Percentiles rank a stretch among this genome's conserved stretches.
Conservation (phyloP, 495 filamentous ascomycete genomes). For the Penicillium robsamsonii region DNA sequence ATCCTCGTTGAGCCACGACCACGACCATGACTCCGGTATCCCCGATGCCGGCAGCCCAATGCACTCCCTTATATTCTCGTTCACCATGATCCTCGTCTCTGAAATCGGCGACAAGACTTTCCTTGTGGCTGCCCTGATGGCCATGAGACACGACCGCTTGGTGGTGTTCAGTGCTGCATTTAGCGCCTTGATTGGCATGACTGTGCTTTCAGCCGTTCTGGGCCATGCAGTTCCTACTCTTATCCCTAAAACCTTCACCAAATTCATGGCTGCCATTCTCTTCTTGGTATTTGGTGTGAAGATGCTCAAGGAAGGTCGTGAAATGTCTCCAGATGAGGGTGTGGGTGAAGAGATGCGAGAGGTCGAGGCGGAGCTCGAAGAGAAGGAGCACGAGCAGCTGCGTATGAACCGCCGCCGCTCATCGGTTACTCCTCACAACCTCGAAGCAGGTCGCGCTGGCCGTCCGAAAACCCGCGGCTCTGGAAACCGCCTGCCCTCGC, state of each 20-base stretch:
- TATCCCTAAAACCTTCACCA: slow-evolving; percentile 84
- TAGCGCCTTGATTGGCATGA: slow-evolving; percentile 86
- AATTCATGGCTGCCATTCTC: slow-evolving; percentile 75
- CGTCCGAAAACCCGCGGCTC: slow-evolving; percentile 46
- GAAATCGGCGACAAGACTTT: slow-evolving; percentile 99
- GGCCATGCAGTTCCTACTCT: slow-evolving; percentile 91
- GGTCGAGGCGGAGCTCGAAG: slow-evolving; percentile 90
- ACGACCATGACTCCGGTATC: slow-evolving; percentile 36
- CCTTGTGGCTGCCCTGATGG: slow-evolving; percentile 95
- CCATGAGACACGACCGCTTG: slow-evolving; percentile 93
- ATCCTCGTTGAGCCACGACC: slow-evolving; percentile 2
- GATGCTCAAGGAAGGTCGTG: slow-evolving; percentile 82
- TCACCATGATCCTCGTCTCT: slow-evolving; percentile 97
- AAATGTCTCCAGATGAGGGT: slow-evolving; percentile 83
- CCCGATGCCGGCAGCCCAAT: slow-evolving; percentile 71
- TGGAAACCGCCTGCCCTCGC: slow-evolving; percentile 51
- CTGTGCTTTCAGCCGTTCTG: slow-evolving; percentile 90
- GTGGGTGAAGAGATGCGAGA: slow-evolving; percentile 95
- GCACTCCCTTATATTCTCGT: slow-evolving; percentile 87
- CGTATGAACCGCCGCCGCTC: slow-evolving; percentile 54
- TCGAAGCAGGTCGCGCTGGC: slow-evolving; percentile 49
- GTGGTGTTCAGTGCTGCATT: slow-evolving; percentile 95
- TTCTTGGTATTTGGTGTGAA: slow-evolving; percentile 88
- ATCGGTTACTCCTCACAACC: slow-evolving; percentile 50
- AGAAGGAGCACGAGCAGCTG: slow-evolving; percentile 73